Base-by-base conservation (phyloP, 495 filamentous ascomycete genomes). In the Collariella sp. region DNA sequence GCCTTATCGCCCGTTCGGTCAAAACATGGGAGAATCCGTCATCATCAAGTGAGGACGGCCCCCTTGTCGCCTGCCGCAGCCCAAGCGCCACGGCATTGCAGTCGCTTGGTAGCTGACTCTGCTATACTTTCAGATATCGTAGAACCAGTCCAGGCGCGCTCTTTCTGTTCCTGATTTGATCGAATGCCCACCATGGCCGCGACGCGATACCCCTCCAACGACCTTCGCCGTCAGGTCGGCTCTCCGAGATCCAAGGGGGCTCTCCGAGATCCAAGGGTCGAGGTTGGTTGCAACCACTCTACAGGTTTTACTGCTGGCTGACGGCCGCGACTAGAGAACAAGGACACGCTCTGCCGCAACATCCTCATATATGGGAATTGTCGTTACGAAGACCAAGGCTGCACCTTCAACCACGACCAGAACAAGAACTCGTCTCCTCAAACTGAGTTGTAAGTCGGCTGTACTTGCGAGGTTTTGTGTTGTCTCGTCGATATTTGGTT, bases 281-380 rank as follows among this genome's bases (percentile, higher is more conserved):
- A 57, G 75, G 76, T 78, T 61, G 52, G 76, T 67, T 18, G 33
- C 39, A 34, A 38, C 40, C 44, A 34, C 19, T 35, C 33, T 13
- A n/a, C 18, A 22, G 42, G 10, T 40, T n/a, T 31, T 22, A n/a
- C 4, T 29, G 34, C 24, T n/a, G 19, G 50, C 58, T 59, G 34
- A 60, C 46, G 45, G 36, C 31, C 42, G 22, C 13, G 19, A 24
- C 10, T 41, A 75, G 72, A 76, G 50, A 69, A 85, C 50, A 95
- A 91, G 69, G 89, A 91, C 60, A 95, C 88, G 0, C 76, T 93
- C 23, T 97, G 91, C 72, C 83, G 91, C 58, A 96, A 97, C 69
- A 83, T 97, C 12, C 80, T 88, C 35, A 95, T 97, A 55, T 96
- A 95, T 68, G 91, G 91, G 26, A 84, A 90, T 67, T 97, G 91